These are phyloP conservation scores for Trametes versicolor DNA, from an alignment of 1,284 basidiomycete species.

Conservation along the genomic window DNA sequence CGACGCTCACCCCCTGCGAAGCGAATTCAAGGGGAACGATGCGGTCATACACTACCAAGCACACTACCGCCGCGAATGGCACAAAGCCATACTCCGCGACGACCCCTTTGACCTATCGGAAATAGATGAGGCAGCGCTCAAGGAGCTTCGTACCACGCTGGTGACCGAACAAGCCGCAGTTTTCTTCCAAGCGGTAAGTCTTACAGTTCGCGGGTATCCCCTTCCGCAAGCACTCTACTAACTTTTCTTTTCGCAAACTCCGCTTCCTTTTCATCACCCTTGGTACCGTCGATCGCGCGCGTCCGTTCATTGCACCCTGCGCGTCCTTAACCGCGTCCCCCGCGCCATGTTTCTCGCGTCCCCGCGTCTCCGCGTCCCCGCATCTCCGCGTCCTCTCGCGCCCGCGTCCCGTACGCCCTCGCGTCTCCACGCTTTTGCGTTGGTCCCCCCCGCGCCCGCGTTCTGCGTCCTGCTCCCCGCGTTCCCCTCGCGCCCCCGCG, in stretches of 20 bases:
- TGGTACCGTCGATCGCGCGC: too few relatives aligned
- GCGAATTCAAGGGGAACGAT: not conserved
- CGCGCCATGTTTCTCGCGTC: not conserved
- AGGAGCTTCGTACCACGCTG: not conserved
- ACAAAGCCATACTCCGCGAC: not conserved
- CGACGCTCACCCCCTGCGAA: not conserved
- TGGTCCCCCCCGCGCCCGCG: too few relatives aligned
- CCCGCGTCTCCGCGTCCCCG: not conserved
- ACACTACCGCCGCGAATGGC: constrained; percentile 1
- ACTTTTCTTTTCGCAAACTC: not conserved
- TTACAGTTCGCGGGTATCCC: not conserved
- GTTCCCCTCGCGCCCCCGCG: not conserved
- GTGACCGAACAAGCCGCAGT: not conserved
- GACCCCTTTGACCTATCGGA: constrained; percentile 5
- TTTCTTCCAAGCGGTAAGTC: not conserved
- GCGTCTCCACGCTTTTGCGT: not conserved
- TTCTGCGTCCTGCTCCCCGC: not conserved
- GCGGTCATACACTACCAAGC: constrained; percentile 5
- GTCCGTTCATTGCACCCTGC: too few relatives aligned
- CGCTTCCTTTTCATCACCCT: too few relatives aligned
- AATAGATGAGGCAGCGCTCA: not conserved
- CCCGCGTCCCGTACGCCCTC: not conserved
- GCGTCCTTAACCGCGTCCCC: too few relatives aligned
- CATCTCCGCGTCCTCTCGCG: not conserved
- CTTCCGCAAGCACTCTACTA: not conserved